Evolutionary conservation across 2,329 filamentous ascomycete genomes (phyloP).

Genomic region (Dactylellina parvicollis): DNA sequence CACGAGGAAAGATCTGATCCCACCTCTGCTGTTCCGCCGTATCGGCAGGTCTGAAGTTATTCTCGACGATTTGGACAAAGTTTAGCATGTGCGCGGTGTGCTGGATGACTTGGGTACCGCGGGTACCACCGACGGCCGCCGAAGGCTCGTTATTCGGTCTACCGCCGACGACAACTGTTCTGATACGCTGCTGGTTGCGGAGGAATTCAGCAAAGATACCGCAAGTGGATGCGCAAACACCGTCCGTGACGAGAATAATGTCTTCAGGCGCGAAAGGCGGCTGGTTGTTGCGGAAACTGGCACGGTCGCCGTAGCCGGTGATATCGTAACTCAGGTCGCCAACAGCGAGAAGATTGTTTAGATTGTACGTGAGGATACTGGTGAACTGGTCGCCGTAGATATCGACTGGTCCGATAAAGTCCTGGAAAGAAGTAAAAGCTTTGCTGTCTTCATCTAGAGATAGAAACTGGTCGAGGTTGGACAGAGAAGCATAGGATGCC

Average conservation of each 20-base stretch:
- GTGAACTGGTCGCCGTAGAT: conserved; percentile 61
- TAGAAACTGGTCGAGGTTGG: conserved; percentile 59
- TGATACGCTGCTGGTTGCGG: conserved; percentile 66
- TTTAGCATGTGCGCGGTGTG: conserved; percentile 57
- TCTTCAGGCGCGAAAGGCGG: conserved; percentile 62
- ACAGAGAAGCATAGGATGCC: conserved; percentile 35
- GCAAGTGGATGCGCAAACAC: conserved; percentile 71
- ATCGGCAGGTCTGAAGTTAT: conserved; percentile 55
- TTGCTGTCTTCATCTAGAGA: conserved; percentile 58
- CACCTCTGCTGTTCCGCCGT: conserved; percentile 21
- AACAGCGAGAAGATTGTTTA: conserved; percentile 55
- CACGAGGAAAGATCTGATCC: conserved; percentile 51
- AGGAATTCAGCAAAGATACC: conserved; percentile 69
- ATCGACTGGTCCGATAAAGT: conserved; percentile 62
- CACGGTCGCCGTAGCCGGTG: conserved; percentile 54
- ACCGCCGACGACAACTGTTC: conserved; percentile 70
- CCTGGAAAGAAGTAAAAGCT: conserved; percentile 62
- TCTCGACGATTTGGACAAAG: conserved; percentile 58
- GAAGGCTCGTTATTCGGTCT: conserved; percentile 63
- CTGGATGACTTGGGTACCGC: conserved; percentile 64
- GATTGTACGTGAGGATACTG: conserved; percentile 56
- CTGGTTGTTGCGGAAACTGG: conserved; percentile 37
- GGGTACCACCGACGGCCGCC: conserved; percentile 70
- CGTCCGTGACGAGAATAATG: conserved; percentile 65
- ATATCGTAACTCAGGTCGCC: conserved; percentile 60